Base-by-base conservation (phyloP, 2,329 filamentous ascomycete species). In the Penicillium sp. region DNA sequence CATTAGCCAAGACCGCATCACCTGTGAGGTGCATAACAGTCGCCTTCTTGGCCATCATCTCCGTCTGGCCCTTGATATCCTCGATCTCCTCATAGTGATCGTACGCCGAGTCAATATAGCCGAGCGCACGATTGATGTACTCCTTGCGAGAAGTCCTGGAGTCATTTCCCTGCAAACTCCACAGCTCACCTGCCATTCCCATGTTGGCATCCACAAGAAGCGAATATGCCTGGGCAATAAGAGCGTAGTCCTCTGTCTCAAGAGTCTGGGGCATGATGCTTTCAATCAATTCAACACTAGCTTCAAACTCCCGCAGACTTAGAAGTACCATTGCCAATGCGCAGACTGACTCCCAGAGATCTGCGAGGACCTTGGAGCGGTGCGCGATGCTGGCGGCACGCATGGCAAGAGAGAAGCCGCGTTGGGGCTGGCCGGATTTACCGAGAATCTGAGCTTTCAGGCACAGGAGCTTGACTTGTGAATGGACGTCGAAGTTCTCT, bases 41-140 rank as follows among this genome's bases (percentile, higher is more conserved):
- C 3, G 89, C 88, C 73, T 90, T 92, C 78, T 94, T 94, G 18
- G 88, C 87, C 75, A 92, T 82, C 78, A 89, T 86, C 72, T 92
- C 88, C 66, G 89, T 87, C 73, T 90, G 87, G 50, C 85, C 85
- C n/a, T 78, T 75, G 13, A 86, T 75, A 67, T 89, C 89, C 67
- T 89, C 85, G 13, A 90, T 77, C 44, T 78, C 80, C 40, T 85
- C 83, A 68, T 84, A 95, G 57, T 86, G 82, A 50, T 74, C 76
- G 61, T 86, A 85, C 0, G 87, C 83, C 56, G 77, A 81, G 51
- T 88, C 84, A 45, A 89, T 79, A 29, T 85, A 83, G 36, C 80
- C 79, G 49, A 84, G 67, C 0, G 85, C 87, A 50, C 79, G 78
- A 7, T 79, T 81, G 64, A 89, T 70, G 60, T 81, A 79, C 65